Evolutionary conservation across 192 early-diverging fungal genomes (phyloP), one percentile per base, ranked within the genome.

Genomic region (Phycomyces blakesleeanus): DNA sequence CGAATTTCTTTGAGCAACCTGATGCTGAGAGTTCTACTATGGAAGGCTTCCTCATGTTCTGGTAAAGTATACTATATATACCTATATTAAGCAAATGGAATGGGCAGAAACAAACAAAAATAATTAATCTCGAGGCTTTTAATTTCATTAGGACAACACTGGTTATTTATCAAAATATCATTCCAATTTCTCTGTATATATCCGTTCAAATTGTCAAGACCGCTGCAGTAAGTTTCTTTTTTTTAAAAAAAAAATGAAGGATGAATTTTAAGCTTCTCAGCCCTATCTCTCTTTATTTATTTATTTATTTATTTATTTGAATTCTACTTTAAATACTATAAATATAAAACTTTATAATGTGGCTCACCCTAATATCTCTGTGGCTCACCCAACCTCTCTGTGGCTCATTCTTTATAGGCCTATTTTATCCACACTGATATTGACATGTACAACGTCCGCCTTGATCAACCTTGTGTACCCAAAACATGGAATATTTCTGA

Each of bases 181-280:
- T 98, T 10, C 96, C 96, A 0, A 94, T 98, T 63, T 95, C 94
- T 40, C 78, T 98, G 49, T 95, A 94, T 65, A 86, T 98, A 51
- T 92, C 90, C 20, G 83, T 98, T 21, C 94, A 98, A 75, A 78
- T 95, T 20, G 93, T 95, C 57, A 62, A 59, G 52, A 47, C 73
- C 53, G 71, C 66, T 67, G 53, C 39, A 14, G 51, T 64, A 66
- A 64, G 53, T 51, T 12, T n/a, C n/a, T n/a, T n/a, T n/a, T n/a
- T n/a, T n/a, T n/a, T n/a, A n/a, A n/a, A n/a, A n/a, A n/a, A n/a
- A n/a, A n/a, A n/a, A n/a, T n/a, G n/a, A n/a, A n/a, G n/a, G n/a
- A n/a, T n/a, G 11, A 4, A 1, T 12, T 50, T 50, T 21, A 2
- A 34, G 29, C 29, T 34, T 34, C 29, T 34, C 29, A 34, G 29